Evolutionary conservation across 2,329 filamentous ascomycete species (phyloP), one percentile per base, ranked within the genome.

Genomic region (Akanthomyces dipterigenus): DNA sequence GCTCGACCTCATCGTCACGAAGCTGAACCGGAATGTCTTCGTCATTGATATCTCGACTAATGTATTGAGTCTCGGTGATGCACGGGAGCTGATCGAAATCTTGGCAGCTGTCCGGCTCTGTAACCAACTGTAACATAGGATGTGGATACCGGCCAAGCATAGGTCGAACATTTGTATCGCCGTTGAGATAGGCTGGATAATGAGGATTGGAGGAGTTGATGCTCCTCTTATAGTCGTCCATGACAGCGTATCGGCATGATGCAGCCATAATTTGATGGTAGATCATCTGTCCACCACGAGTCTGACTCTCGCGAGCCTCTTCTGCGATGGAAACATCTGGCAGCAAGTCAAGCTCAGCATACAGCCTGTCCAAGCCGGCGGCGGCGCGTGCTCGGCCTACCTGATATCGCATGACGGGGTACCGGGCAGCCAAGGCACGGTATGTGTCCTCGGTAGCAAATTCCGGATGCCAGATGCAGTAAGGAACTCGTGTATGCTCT

Each of bases 381-480:
- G 70, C 73, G 7, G 76, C 76, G 63, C 76, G 78, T 0, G 75
- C 72, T 3, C 75, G 69, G 6, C 70, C 75, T 18, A 76, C 70
- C 14, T 76, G 70, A 60, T 78, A 78, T 4, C 63, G 48, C 72
- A 76, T 70, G 5, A 64, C 18, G 0, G 73, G 72, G 63, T 70
- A 76, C 1, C 60, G 63, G 1, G 42, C 16, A 5, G 66, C 70
- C n/a, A 79, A 62, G 1, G 66, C 48, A 2, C 73, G 70, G 26
- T 75, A 73, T 0, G 73, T 78, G 1, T 72, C 69, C 60, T 77
- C 72, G 0, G 59, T 63, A 1, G 76, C 71, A 0, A 71, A 31
- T 1, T 76, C 69, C 0, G 76, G 76, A 63, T 76, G 63, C 75
- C 75, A 78, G 50, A 78, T 75, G 60, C 76, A 78, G 64, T 78